Evolutionary conservation across 2,329 filamentous ascomycete genomes (phyloP).

Genomic region (Fusarium hainanense): DNA sequence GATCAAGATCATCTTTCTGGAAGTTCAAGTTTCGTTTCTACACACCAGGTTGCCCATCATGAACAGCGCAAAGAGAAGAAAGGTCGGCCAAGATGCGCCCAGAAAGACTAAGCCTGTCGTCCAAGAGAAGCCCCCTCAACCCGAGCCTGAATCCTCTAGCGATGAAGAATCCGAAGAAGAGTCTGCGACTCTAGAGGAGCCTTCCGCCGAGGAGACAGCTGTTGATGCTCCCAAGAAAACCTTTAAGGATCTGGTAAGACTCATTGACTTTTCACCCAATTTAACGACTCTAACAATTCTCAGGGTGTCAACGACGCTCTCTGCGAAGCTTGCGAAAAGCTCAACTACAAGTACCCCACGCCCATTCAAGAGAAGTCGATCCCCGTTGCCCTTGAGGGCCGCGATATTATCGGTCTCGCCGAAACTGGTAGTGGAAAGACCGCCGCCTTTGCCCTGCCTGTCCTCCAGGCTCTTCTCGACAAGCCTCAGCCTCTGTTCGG

Average conservation of each 20-base stretch:
- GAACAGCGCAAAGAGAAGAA: slow-evolving; percentile 56
- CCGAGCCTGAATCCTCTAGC: slow-evolving; percentile 33
- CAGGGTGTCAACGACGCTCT: slow-evolving; percentile 86
- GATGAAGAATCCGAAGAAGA: slow-evolving; percentile 47
- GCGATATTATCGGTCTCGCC: slow-evolving; percentile 92
- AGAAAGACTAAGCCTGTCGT: slow-evolving; percentile 34
- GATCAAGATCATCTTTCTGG: slow-evolving; percentile 10
- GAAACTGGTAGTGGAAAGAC: slow-evolving; percentile 98
- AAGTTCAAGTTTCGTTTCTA: neutral
- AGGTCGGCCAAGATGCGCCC: slow-evolving; percentile 50
- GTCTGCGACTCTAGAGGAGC: slow-evolving; percentile 51
- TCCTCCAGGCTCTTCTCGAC: slow-evolving; percentile 89
- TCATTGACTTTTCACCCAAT: too few relatives aligned
- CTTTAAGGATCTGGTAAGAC: slow-evolving; percentile 71
- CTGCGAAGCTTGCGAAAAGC: slow-evolving; percentile 84
- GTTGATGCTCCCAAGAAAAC: slow-evolving; percentile 66
- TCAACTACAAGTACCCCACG: slow-evolving; percentile 88
- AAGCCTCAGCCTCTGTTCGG: slow-evolving; percentile 87
- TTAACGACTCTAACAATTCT: slow-evolving; percentile 21
- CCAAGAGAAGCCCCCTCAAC: slow-evolving; percentile 19
- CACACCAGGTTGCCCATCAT: slow-evolving; percentile 44
- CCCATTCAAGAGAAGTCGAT: slow-evolving; percentile 90
- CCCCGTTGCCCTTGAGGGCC: slow-evolving; percentile 79
- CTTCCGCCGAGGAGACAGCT: slow-evolving; percentile 48
- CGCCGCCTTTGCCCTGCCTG: slow-evolving; percentile 91